Percentiles rank a stretch among this genome's conserved stretches.
phyloP scores from a whole-genome alignment of 176 grass and related monocot genomes.

The Oryza glaberrima region DNA sequence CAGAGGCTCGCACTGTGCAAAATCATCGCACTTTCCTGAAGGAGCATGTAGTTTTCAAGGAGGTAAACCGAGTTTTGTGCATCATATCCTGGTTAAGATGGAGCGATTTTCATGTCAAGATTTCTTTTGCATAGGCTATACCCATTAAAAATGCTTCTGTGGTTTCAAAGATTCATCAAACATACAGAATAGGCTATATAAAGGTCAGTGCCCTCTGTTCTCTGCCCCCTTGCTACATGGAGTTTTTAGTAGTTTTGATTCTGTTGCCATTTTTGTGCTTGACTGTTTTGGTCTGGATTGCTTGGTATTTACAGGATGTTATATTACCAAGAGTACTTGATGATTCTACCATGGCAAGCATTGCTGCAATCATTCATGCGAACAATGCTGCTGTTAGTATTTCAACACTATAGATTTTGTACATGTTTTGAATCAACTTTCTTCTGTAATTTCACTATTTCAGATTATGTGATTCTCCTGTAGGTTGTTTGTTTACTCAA shows the following conservation, averaged over 20 bases:
- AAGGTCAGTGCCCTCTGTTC: constrained; percentile 57
- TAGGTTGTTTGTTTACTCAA: constrained; percentile 81
- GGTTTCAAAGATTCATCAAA: constrained; percentile 82
- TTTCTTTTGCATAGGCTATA: constrained; percentile 61
- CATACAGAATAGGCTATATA: constrained; percentile 84
- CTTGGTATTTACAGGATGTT: constrained; percentile 70
- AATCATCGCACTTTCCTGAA: constrained; percentile 74
- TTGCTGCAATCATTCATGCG: constrained; percentile 61
- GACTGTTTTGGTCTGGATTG: constrained; percentile 32
- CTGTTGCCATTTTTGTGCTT: constrained; percentile 36
- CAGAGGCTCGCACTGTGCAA: constrained; percentile 61
- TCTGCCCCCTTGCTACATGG: not conserved
- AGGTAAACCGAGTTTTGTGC: constrained; percentile 59
- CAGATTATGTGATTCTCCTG: constrained; percentile 32
- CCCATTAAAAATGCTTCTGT: constrained; percentile 72
- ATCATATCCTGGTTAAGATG: constrained; percentile 33
- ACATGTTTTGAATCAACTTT: constrained; percentile 38
- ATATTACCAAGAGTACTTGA: constrained; percentile 71
- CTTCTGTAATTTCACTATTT: constrained; percentile 3
- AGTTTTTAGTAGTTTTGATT: constrained; percentile 20
- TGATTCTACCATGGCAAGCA: constrained; percentile 65
- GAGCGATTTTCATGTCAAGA: constrained; percentile 40
- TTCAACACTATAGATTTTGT: constrained; percentile 35
- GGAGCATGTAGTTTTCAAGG: constrained; percentile 70
- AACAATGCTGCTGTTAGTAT: constrained; percentile 76